These are phyloP conservation scores for Hippophae tibetana DNA, from an alignment of 306 rosid species.

Conservation along the genomic window DNA sequence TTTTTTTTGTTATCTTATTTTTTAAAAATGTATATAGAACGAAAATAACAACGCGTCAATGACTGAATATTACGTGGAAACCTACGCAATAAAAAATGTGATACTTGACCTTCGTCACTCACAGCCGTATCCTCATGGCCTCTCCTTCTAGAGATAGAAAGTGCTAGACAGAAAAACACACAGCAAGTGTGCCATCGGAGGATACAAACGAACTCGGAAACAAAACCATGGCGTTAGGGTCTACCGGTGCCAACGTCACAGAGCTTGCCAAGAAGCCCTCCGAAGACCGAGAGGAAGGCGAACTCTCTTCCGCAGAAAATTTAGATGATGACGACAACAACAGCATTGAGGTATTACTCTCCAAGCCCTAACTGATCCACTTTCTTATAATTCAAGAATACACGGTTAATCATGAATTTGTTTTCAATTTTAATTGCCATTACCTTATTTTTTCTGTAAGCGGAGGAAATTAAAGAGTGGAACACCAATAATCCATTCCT, in stretches of 20 bases:
- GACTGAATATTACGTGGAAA: no score
- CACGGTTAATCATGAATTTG: no score
- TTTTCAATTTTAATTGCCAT: background rate
- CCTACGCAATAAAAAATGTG: no score
- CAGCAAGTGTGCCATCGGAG: conserved; percentile 16
- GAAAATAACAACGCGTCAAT: no score
- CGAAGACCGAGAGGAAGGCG: conserved; percentile 78
- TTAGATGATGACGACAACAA: conserved; percentile 37
- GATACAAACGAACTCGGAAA: conserved; percentile 22
- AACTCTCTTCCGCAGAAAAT: conserved; percentile 50
- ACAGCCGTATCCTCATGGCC: background rate
- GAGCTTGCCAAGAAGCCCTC: conserved; percentile 20
- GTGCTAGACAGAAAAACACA: background rate
- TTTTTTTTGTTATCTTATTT: no score
- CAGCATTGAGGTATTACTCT: conserved; percentile 29
- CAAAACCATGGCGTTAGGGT: conserved; percentile 17
- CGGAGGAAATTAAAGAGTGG: background rate
- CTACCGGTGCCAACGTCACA: conserved; percentile 12
- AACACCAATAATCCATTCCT: background rate
- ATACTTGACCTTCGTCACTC: background rate
- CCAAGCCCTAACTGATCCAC: conserved; percentile 18
- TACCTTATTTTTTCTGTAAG: conserved; percentile 3
- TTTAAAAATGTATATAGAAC: no score
- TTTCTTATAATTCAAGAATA: background rate
- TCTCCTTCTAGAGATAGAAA: conserved; percentile 11